A percentile compares a stretch with the other conserved stretches of the same genome.
These are phyloP conservation scores for Myochromella boudieri DNA, from an alignment of 768 basidiomycete genomes.

Conservation along the genomic window DNA sequence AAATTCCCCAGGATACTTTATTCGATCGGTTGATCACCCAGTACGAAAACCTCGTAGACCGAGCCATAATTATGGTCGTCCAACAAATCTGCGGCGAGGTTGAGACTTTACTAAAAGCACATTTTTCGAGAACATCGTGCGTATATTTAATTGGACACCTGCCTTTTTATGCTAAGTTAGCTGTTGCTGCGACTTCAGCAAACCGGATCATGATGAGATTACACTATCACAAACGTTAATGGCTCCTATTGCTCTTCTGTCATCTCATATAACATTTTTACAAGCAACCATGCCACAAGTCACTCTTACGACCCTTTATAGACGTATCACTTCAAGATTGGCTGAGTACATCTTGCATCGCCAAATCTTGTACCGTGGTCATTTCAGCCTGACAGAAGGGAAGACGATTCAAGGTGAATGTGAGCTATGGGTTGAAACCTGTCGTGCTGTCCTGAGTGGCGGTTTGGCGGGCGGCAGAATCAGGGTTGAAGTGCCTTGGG, in stretches of 20 bases:
- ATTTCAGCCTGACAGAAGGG: slow-evolving; percentile 61
- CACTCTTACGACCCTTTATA: slow-evolving; percentile 64
- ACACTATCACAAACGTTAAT: slow-evolving; percentile 71
- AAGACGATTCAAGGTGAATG: slow-evolving; percentile 66
- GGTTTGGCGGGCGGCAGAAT: slow-evolving; percentile 43
- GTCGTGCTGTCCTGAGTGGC: slow-evolving; percentile 54
- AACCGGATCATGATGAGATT: slow-evolving; percentile 23
- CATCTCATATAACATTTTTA: slow-evolving; percentile 75
- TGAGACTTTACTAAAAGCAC: slow-evolving; percentile 68
- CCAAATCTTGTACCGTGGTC: slow-evolving; percentile 75
- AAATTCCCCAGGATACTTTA: slow-evolving; percentile 60
- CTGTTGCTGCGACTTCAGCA: slow-evolving; percentile 15
- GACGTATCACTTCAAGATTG: slow-evolving; percentile 68
- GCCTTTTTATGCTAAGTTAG: background rate
- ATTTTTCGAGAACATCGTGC: slow-evolving; percentile 58
- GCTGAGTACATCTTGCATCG: slow-evolving; percentile 82
- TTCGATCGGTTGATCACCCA: slow-evolving; percentile 75
- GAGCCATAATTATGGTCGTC: slow-evolving; percentile 89
- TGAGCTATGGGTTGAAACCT: slow-evolving; percentile 83
- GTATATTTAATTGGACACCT: slow-evolving; percentile 17
- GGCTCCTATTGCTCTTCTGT: slow-evolving; percentile 74
- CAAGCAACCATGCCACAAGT: slow-evolving; percentile 60
- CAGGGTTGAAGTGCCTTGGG: slow-evolving; percentile 77
- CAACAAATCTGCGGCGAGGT: slow-evolving; percentile 83
- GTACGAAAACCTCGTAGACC: slow-evolving; percentile 57